These are phyloP conservation scores for Scenedesmus sp. DNA, from an alignment of 163 green algal species.

Conservation along the genomic window DNA sequence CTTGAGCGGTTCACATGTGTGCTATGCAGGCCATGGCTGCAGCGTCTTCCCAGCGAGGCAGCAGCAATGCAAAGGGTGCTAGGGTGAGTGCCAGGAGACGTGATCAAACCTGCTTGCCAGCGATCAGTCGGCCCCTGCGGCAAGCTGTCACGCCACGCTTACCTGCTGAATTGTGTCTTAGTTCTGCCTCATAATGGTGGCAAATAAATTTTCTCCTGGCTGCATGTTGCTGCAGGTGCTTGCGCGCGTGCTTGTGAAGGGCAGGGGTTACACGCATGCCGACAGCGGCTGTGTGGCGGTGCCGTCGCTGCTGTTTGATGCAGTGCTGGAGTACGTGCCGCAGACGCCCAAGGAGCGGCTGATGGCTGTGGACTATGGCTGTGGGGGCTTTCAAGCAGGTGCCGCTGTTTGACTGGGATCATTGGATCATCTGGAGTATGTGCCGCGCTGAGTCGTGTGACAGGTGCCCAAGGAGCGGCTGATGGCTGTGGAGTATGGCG, in stretches of 20 bases:
- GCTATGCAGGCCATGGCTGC: slow-evolving; percentile 14
- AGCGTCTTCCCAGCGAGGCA: not conserved
- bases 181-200: not conserved
- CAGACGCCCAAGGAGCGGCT: not conserved
- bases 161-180: not conserved
- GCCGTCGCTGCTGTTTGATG: not conserved
- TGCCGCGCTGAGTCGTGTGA: not conserved
- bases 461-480: not conserved
- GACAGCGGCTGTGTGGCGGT: slow-evolving; percentile 26
- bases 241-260: not conserved
- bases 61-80: not conserved
- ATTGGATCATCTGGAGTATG: not conserved
- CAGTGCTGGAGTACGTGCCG: slow-evolving; percentile 15
- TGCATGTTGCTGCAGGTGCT: slow-evolving; percentile 24
- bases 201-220: not conserved
- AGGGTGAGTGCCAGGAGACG: not conserved
- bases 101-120: not conserved
- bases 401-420: not conserved
- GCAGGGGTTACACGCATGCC: not conserved
- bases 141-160: not conserved
- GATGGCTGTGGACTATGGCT: not conserved
- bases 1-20: not conserved
- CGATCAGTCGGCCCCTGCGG: too few relatives aligned
- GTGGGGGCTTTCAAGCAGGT: not conserved
- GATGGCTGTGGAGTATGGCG: too few relatives aligned